A percentile compares a stretch with the other conserved stretches of the same genome.
These are phyloP conservation scores for Brassica nigra DNA, from an alignment of 345 rosid species.

Conservation along the genomic window DNA sequence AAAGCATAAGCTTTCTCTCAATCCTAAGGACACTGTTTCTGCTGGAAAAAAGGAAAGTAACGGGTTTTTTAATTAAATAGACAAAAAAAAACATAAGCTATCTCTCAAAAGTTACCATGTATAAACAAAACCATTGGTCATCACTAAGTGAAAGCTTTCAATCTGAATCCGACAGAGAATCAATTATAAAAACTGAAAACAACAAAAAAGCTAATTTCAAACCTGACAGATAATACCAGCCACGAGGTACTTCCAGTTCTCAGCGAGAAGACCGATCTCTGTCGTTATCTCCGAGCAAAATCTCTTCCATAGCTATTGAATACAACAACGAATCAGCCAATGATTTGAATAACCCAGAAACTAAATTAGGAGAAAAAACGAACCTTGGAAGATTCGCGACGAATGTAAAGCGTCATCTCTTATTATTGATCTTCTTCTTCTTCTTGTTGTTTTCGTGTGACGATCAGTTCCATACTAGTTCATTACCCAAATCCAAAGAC, in stretches of 20 bases:
- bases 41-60: not conserved
- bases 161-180: constrained; percentile 16
- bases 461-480: constrained; percentile 68
- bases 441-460: constrained; percentile 40
- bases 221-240: constrained; percentile 94
- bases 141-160: not conserved
- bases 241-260: constrained; percentile 87
- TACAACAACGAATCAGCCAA: constrained; percentile 35
- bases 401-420: constrained; percentile 88
- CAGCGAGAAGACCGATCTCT: constrained; percentile 81
- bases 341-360: constrained; percentile 8
- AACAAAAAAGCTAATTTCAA: constrained; percentile 10
- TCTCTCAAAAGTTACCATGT: constrained; percentile 34
- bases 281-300: constrained; percentile 76
- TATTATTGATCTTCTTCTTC: constrained; percentile 28
- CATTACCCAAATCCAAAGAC: constrained; percentile 23
- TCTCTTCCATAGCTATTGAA: constrained; percentile 96
- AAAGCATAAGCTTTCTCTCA: not conserved
- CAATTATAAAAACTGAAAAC: not conserved
- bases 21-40: not conserved
- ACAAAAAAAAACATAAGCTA: constrained; percentile 29
- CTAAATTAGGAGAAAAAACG: not conserved
- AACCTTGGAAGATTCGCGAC: constrained; percentile 96
- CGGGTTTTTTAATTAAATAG: not conserved
- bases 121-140: constrained; percentile 28